Base-by-base conservation (phyloP, 1,284 basidiomycete genomes). In the Pseudozyma hubeiensis region DNA sequence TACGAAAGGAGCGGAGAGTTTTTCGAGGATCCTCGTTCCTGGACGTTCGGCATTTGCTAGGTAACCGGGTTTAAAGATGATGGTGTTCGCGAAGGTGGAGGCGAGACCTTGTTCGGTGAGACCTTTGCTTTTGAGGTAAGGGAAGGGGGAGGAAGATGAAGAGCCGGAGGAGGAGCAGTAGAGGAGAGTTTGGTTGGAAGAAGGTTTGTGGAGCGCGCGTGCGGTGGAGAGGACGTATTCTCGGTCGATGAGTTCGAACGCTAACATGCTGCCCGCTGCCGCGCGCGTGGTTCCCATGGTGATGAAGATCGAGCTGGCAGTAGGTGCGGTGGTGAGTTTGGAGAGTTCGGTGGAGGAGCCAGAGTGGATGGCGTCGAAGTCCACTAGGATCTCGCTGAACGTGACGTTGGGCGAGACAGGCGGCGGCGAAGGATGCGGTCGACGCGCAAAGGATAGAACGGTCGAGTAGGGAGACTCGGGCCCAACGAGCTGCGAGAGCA, bases 221-320 rank as follows among this genome's bases (percentile, higher is more conserved):
- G 91, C 91, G 8, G 90, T 89, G 48, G 89, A 88, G 40, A 93
- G 78, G 19, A 92, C 91, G 79, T 92, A 92, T 79, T 90, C 90
- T 79, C 90, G 86, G 33, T 93, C 92, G 70, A 93, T 92, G 84
- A 88, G 90, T 81, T 90, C 89, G 63, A 92, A 93, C 3, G 86
- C 87, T 24, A 86, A 87, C 1, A 88, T 88, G 64, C 89, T 88
- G 2, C 91, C 91, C 0, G 91, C 91, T 0, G 63, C 58, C 1
- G 69, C 76, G 5, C 72, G 62, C 1, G 76, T 80, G 0, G 78
- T 80, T 10, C 78, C 78, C 46, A 80, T 63, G 14, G 68, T 75
- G 53, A 80, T 64, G 33, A 68, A 75, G 1, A 78, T 49, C 4
- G 57, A 45, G 8, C 72, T 53, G 1, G 70, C 61, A 6, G 70